Evolutionary conservation across 2,329 filamentous ascomycete species (phyloP).

Genomic region (Pseudopithomyces maydicus): DNA sequence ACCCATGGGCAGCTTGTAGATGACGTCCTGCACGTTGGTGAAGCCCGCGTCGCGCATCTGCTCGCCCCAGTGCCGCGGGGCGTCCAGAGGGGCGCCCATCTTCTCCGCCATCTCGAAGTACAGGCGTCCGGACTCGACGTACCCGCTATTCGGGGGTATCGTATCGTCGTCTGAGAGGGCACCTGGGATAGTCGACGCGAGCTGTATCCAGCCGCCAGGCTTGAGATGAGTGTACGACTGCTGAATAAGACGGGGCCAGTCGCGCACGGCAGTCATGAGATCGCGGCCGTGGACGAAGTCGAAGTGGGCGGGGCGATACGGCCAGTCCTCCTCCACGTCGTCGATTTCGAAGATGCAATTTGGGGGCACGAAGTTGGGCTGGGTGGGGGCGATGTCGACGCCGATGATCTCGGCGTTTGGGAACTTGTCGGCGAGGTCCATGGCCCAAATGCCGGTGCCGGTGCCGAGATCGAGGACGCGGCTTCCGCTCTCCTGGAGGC

Average conservation of each 20-base stretch:
- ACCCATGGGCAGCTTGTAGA: conserved; percentile 33
- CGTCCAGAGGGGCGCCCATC: conserved; percentile 42
- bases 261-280: conserved; percentile 34
- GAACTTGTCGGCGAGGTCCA: conserved; percentile 30
- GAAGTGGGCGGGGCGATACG: conserved; percentile 35
- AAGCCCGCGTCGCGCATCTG: conserved; percentile 46
- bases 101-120: conserved; percentile 27
- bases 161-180: conserved; percentile 23
- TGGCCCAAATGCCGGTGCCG: conserved; percentile 29
- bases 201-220: conserved; percentile 41
- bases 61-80: conserved; percentile 37
- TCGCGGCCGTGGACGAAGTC: conserved; percentile 40
- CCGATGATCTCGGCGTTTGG: conserved; percentile 19
- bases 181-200: conserved; percentile 26
- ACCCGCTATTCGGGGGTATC: conserved; percentile 24
- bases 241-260: conserved; percentile 34
- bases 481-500: conserved; percentile 7
- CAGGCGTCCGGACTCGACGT: conserved; percentile 22
- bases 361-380: conserved; percentile 45
- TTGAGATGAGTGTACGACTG: conserved; percentile 45
- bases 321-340: conserved; percentile 46
- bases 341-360: conserved; percentile 48
- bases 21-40: conserved; percentile 47
- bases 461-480: conserved; percentile 28
- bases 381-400: conserved; percentile 46